Evolutionary conservation across 2,329 filamentous ascomycete species (phyloP), one percentile per base, ranked within the genome.

Genomic region (Penicillium olsonii): DNA sequence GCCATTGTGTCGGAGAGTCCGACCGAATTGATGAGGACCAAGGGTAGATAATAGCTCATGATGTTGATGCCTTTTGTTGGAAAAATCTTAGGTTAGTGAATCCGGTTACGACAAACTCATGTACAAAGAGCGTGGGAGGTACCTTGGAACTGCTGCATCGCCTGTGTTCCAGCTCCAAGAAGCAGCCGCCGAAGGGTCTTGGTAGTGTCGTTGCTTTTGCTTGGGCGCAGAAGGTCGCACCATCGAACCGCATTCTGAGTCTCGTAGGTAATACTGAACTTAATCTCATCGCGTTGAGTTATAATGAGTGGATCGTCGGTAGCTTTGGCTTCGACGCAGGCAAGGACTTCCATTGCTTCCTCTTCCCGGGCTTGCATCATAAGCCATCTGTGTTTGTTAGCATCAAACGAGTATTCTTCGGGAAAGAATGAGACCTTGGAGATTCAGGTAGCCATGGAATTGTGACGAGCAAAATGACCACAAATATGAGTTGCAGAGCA

Each of bases 1-100:
- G 79, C 76, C 59, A 78, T 74, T 34, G 71, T 71, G 49, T 82
- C 73, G 24, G 66, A 66, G 20, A 84, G 73, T 0, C 81, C 81
- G 7, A 85, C 80, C 6, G 74, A 80, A 38, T 79, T 63, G 45
- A 81, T 84, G 7, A 85, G 74, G 0, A 87, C 80, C 31, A 82
- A 82, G 0, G 82, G 81, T 0, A 84, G 67, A 48, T 79, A 83
- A 54, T 79, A 79, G n/a, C 29, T 37, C 18, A 31, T 42, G 12
- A 29, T 22, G 9, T 15, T 48, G 4, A 66, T 67, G 3, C 75
- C 74, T 37, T 69, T 66, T 15, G 62, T 65, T 29, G 7, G 29
- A 5, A 24, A 4, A 8, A 31, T n/a, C 14, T 11, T 31, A 11
- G 7, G 12, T 31, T n/a, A n/a, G 12, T n/a, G 3, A 15, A n/a